A percentile compares a stretch with the other conserved stretches of the same genome.
Conservation (phyloP, 768 basidiomycete species). For the Sporobolomyces pararoseus region DNA sequence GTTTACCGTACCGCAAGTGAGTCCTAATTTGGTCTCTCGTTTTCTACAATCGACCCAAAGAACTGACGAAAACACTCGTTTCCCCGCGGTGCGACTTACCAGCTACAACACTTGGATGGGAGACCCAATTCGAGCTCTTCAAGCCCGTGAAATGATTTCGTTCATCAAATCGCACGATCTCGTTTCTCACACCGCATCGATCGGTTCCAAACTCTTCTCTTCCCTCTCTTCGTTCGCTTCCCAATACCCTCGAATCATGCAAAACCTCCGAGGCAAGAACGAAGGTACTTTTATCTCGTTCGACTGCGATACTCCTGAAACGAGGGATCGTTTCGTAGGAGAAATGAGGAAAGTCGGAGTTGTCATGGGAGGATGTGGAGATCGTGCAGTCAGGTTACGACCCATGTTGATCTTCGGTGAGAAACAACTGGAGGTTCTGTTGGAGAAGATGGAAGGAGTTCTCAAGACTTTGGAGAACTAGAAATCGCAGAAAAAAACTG, state of each 20-base stretch:
- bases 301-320: conserved; percentile 46
- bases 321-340: conserved; percentile 48
- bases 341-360: conserved; percentile 49
- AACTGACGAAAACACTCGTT: no score
- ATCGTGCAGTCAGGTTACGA: conserved; percentile 38
- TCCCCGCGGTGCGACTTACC: no score
- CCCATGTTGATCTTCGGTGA: conserved; percentile 48
- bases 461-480: conserved; percentile 2
- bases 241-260: conserved; percentile 2
- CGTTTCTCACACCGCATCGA: conserved; percentile 48
- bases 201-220: conserved; percentile 47
- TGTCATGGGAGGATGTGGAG: conserved; percentile 50
- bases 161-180: conserved; percentile 50
- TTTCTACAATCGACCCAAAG: no score
- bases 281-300: conserved; percentile 52
- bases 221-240: conserved; percentile 40
- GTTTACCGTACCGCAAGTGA: conserved; percentile 45
- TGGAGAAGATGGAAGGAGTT: conserved; percentile 8
- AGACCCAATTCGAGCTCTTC: conserved; percentile 50
- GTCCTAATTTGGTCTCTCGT: neutral
- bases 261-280: conserved; percentile 46
- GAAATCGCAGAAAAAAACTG: no score
- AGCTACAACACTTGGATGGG: conserved; percentile 50
- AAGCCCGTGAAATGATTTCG: conserved; percentile 50
- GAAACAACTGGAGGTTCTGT: conserved; percentile 41